Base-by-base conservation (phyloP, 1,139 yeast genomes). In the Yamadazyma siamensis region DNA sequence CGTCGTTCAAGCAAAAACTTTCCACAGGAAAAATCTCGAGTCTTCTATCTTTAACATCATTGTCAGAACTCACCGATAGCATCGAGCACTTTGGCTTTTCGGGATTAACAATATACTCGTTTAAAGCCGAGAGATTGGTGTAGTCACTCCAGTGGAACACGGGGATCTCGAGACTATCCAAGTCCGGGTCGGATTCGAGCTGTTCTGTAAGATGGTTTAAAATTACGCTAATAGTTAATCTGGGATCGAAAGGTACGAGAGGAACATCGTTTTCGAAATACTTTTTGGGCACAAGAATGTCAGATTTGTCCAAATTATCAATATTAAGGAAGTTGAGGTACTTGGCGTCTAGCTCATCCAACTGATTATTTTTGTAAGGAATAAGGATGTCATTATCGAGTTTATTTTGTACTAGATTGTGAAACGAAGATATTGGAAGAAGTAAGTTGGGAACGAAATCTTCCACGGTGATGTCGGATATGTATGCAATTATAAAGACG, bases 101-200 rank as follows among this genome's bases (percentile, higher is more conserved):
- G 1, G 38, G 34, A 5, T 29, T 34, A 15, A 50, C 39, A 14
- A 40, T 41, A 32, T 41, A 43, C n/a, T 43, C 32, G 27, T 59
- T 46, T 13, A 64, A 41, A 4, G 26, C 25, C 4, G 65, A 46
- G 34, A 59, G 41, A 37, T 62, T 64, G 6, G 45, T 41, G 43
- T 54, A 63, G 38, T 64, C 70, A 13, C 54, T 47, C 69, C 69
- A 64, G 38, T 63, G 66, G 41, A 63, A 64, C 23, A 40, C 43
- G 1, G 65, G 44, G 6, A 47, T 19, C 21, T 34, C 15, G 6
- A 44, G 23, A 8, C 21, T 21, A 3, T 31, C 14, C 10, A 35
- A 6, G 7, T 28, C 32, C 5, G 29, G 12, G 11, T 26, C 13
- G 6, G 25, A 18, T 24, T 39, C 40, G 13, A 47, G 18, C 21